These are phyloP conservation scores for Backusella westeae DNA, from an alignment of 192 early-diverging fungal genomes.

Conservation along the genomic window DNA sequence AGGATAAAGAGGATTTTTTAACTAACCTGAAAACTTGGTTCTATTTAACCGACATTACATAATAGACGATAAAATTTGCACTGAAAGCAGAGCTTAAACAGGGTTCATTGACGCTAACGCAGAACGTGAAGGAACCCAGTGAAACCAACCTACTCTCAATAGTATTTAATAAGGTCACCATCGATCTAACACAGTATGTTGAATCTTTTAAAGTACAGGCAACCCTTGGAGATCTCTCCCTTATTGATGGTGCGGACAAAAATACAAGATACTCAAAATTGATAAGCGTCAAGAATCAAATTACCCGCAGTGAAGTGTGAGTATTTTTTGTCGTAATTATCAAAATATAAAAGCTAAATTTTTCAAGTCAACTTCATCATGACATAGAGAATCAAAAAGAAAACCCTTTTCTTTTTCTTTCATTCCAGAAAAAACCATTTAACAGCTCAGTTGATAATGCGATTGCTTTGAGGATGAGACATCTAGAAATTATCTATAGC, in stretches of 20 bases:
- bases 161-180: conserved; percentile 61
- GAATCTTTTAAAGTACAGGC: conserved; percentile 51
- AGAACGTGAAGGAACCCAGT: conserved; percentile 37
- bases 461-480: conserved; percentile 66
- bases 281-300: conserved; percentile 44
- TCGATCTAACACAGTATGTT: conserved; percentile 51
- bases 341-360: neutral
- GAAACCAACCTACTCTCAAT: conserved; percentile 44
- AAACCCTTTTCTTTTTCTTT: conserved; percentile 53
- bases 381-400: neutral
- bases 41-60: neutral
- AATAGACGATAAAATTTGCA: conserved; percentile 58
- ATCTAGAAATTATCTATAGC: conserved; percentile 78
- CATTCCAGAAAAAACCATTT: conserved; percentile 72
- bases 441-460: conserved; percentile 72
- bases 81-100: conserved; percentile 62
- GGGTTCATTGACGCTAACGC: conserved; percentile 77
- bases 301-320: neutral
- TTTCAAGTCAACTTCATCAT: neutral
- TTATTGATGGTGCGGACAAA: conserved; percentile 60
- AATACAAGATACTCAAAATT: conserved; percentile 54
- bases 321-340: neutral
- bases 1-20: neutral
- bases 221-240: conserved; percentile 55
- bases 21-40: neutral